Conservation (phyloP, 2,329 filamentous ascomycete species). For the Alternaria gaisen region DNA sequence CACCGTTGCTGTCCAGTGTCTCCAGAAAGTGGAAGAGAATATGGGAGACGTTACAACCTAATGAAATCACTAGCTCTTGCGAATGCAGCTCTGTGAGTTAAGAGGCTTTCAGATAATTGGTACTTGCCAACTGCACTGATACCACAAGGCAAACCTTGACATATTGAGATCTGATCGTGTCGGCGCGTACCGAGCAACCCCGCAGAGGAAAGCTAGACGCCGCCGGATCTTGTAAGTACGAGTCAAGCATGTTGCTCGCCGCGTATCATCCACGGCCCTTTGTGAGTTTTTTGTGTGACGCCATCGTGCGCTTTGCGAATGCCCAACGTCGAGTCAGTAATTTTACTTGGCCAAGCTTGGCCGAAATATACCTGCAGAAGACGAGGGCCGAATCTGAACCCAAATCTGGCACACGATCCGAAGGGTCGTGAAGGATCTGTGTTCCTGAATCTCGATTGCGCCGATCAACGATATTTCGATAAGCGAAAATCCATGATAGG, state of each 20-base stretch:
- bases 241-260: not conserved
- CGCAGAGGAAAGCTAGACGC: conserved; percentile 4
- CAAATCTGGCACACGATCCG: conserved; percentile 4
- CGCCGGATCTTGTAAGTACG: not conserved
- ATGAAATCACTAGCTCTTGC: not conserved
- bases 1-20: not conserved
- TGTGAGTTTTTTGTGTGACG: conserved; percentile 8
- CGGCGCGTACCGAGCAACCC: conserved; percentile 15
- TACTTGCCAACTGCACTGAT: not conserved
- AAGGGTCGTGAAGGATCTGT: conserved; percentile 4
- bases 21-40: not conserved
- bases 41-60: not conserved
- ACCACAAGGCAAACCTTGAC: not conserved
- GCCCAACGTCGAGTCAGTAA: conserved; percentile 7
- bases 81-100: not conserved
- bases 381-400: conserved; percentile 2
- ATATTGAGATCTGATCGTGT: conserved; percentile 7
- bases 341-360: not conserved
- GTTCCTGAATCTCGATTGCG: conserved; percentile 3
- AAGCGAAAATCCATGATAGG: conserved; percentile 25
- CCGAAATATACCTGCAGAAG: not conserved
- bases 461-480: conserved; percentile 10
- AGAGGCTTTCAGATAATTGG: not conserved
- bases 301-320: conserved; percentile 10
- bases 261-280: not conserved